Base-by-base conservation (phyloP, 345 rosid species). In the Cardamine chenopodiifolia region DNA sequence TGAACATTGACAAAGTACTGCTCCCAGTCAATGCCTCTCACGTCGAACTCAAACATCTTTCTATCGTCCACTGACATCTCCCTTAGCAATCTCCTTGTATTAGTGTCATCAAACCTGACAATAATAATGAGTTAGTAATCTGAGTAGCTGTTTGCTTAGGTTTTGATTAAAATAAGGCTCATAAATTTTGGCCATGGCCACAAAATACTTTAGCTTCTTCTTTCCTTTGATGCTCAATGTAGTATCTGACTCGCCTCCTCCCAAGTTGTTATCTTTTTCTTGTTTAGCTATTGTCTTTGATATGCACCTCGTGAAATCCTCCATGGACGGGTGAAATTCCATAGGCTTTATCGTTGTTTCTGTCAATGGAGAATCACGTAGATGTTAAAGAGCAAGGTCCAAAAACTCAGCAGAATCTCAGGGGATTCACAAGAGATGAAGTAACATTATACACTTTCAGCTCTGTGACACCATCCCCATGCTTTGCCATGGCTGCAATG, bases 31-130 rank as follows among this genome's bases (percentile, higher is more conserved):
- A 85, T 70, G 72, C 48, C 26, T 26, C 52, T 68, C 22, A 62
- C 12, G 40, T 85, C 77, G 1, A 82, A 66, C 6, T 61, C 75
- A 48, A 82, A 85, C 26, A 28, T 71, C 31, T 34, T 58, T 60
- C 7, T 58, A 73, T 84, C 90, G 66, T 81, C 82, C 11, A 1
- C n/a, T 10, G 83, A 77, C 79, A 79, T 35, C 4, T 74, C 77
- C 14, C 60, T 45, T 9, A 79, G 58, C 48, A 83, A 31, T 34
- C 63, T 83, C 15, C 56, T 50, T 1, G 66, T 75, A 13, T 83
- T 81, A 8, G 23, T 54, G 22, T 64, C 75, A 25, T 86, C 84
- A 35, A 74, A 75, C 81, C 86, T 86, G 17, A 1, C 3, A 18
- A 6, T n/a, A 25, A 29, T 6, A 2, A 17, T 8, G 14, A 18